Percentiles rank a stretch among this genome's conserved stretches.
These are phyloP conservation scores for Vigna hirtella DNA, from an alignment of 306 rosid genomes.

Conservation along the genomic window DNA sequence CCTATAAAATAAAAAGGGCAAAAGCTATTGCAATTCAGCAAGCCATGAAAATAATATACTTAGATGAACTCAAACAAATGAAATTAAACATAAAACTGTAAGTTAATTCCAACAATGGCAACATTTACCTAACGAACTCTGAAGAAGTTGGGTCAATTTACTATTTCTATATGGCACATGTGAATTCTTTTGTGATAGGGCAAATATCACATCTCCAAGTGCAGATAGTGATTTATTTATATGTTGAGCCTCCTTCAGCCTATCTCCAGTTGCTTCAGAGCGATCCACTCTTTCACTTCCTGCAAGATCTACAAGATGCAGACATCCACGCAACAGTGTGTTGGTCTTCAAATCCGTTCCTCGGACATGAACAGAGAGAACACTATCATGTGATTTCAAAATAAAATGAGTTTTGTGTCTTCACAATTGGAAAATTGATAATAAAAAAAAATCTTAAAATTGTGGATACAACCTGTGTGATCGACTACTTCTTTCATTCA, in stretches of 20 bases:
- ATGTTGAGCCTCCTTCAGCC: slow-evolving; percentile 99
- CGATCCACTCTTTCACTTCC: slow-evolving; percentile 99
- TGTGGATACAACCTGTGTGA: slow-evolving; percentile 80
- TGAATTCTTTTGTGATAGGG: slow-evolving; percentile 86
- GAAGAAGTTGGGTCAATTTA: slow-evolving; percentile 98
- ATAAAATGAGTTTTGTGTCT: slow-evolving; percentile 29
- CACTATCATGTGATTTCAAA: slow-evolving; percentile 55
- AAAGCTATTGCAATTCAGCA: slow-evolving; percentile 34
- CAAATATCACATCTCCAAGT: slow-evolving; percentile 97
- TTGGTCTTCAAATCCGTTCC: slow-evolving; percentile 89
- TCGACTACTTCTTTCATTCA: slow-evolving; percentile 98
- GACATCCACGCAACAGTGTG: slow-evolving; percentile 80
- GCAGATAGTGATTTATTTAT: slow-evolving; percentile 96
- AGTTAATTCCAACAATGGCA: slow-evolving; percentile 32
- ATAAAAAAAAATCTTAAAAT: slow-evolving; percentile 5
- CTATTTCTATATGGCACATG: slow-evolving; percentile 98
- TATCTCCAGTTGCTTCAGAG: slow-evolving; percentile 97
- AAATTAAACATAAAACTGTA: slow-evolving; percentile 23
- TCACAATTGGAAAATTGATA: slow-evolving; percentile 28
- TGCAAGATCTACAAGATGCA: slow-evolving; percentile 97
- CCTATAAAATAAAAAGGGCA: slow-evolving; percentile 59
- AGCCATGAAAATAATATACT: slow-evolving; percentile 13
- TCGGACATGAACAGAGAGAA: slow-evolving; percentile 94
- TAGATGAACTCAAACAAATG: slow-evolving; percentile 12
- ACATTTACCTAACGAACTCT: slow-evolving; percentile 87